Conservation (phyloP, 495 filamentous ascomycete species). For the Alectoria sarmentosa region DNA sequence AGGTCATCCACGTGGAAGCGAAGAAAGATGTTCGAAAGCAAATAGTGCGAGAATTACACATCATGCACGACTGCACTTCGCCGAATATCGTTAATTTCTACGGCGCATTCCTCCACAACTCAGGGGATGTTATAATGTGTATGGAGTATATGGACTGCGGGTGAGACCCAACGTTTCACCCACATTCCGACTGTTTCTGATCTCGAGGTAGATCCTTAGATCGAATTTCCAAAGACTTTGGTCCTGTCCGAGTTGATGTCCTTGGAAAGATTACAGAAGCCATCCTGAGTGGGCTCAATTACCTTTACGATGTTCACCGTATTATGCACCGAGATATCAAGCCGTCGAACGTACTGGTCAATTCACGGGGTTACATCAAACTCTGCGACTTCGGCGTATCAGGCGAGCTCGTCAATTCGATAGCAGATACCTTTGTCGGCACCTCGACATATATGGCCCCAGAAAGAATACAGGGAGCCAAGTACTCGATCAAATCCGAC, state of each 20-base stretch:
- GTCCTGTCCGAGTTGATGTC: conserved; percentile 94
- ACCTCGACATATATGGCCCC: conserved; percentile 99
- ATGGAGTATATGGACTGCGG: conserved; percentile 99
- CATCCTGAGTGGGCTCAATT: conserved; percentile 86
- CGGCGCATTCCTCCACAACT: conserved; percentile 91
- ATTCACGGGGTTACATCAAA: conserved; percentile 90
- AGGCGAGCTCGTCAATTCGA: conserved; percentile 91
- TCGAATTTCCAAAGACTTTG: conserved; percentile 86
- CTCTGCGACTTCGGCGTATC: conserved; percentile 97
- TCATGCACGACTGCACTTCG: conserved; percentile 96
- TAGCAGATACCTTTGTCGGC: conserved; percentile 95
- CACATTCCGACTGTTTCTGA: conserved; percentile 33
- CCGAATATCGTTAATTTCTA: conserved; percentile 97
- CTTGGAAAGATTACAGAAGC: conserved; percentile 98
- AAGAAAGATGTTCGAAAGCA: conserved; percentile 94
- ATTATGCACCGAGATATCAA: conserved; percentile 99
- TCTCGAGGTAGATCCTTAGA: conserved; percentile 68
- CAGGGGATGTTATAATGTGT: conserved; percentile 95
- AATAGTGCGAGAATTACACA: conserved; percentile 91
- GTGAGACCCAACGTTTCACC: conserved; percentile 46
- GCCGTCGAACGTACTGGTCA: conserved; percentile 93
- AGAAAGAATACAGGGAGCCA: conserved; percentile 91
- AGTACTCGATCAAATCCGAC: conserved; percentile 96
- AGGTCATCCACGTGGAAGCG: conserved; percentile 98
- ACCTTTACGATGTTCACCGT: conserved; percentile 86